Evolutionary conservation across 345 rosid genomes (phyloP).

Genomic region (Camelina hispida): DNA sequence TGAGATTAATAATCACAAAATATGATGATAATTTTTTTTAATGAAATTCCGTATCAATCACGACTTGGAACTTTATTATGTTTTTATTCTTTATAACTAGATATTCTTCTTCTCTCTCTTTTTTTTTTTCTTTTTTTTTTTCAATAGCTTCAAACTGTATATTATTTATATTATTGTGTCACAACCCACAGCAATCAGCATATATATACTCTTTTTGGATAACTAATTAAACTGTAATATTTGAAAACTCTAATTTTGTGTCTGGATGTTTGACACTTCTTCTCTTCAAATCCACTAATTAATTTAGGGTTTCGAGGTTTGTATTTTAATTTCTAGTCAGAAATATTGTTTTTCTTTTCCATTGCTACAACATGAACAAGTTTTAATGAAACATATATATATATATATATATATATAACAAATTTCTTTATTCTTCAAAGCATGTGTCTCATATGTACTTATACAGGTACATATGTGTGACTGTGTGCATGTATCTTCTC

Average conservation of each 20-base stretch:
- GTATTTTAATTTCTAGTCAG: background rate
- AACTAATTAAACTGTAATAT: background rate
- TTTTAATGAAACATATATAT: background rate
- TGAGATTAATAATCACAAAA: slow-evolving; percentile 4
- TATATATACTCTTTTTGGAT: background rate
- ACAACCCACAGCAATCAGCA: background rate
- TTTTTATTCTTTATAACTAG: background rate
- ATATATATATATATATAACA: background rate
- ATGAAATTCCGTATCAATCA: slow-evolving; percentile 3
- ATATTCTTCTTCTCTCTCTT: background rate
- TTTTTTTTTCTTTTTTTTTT: background rate
- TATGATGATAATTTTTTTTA: background rate
- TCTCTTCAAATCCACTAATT: background rate
- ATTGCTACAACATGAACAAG: background rate
- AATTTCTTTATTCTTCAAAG: background rate
- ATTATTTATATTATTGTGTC: background rate
- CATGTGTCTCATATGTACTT: background rate
- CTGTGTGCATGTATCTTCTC: slow-evolving; percentile 23
- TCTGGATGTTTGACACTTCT: background rate
- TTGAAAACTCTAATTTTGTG: background rate
- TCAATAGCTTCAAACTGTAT: background rate
- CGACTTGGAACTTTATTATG: background rate
- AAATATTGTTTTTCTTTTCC: background rate
- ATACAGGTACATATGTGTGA: background rate
- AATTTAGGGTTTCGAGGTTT: background rate